Evolutionary conservation across 805 yeast genomes (phyloP).

Genomic region (Alloascoidea africana): DNA sequence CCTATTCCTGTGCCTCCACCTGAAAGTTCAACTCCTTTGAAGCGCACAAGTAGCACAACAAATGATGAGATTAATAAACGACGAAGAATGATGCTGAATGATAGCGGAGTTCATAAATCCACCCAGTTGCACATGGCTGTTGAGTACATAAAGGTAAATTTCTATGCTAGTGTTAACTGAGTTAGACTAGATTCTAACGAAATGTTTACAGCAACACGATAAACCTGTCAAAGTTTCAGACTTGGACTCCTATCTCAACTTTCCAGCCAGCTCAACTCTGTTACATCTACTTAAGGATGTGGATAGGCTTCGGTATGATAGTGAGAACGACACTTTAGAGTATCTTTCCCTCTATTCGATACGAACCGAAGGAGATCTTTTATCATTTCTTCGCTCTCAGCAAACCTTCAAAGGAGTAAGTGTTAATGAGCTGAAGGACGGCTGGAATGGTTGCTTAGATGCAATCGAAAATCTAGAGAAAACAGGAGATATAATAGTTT

Average conservation of each 20-base stretch:
- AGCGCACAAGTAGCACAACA: constrained; percentile 11
- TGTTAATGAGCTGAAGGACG: constrained; percentile 72
- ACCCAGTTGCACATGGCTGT: constrained; percentile 86
- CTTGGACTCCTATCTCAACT: constrained; percentile 49
- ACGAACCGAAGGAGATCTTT: constrained; percentile 60
- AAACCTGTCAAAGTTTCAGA: constrained; percentile 52
- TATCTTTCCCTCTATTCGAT: constrained; percentile 85
- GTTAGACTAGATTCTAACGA: constrained; percentile 5
- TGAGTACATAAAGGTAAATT: constrained; percentile 56
- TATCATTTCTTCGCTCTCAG: constrained; percentile 62
- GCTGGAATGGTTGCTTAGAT: constrained; percentile 84
- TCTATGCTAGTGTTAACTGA: constrained; percentile 4
- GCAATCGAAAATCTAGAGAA: constrained; percentile 69
- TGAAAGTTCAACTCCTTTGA: constrained; percentile 8
- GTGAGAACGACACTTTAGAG: constrained; percentile 50
- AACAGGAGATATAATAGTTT: constrained; percentile 62
- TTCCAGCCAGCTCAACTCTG: constrained; percentile 47
- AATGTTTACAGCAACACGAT: no score
- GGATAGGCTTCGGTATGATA: constrained; percentile 61
- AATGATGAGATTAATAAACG: constrained; percentile 13
- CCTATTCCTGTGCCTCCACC: constrained; percentile 9
- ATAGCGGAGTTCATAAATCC: constrained; percentile 47
- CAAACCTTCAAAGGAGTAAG: constrained; percentile 78
- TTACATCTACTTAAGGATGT: constrained; percentile 59
- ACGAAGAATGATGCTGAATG: constrained; percentile 14